These are phyloP conservation scores for Gnomoniopsis sp. DNA, from an alignment of 2,329 filamentous ascomycete species.

Conservation along the genomic window DNA sequence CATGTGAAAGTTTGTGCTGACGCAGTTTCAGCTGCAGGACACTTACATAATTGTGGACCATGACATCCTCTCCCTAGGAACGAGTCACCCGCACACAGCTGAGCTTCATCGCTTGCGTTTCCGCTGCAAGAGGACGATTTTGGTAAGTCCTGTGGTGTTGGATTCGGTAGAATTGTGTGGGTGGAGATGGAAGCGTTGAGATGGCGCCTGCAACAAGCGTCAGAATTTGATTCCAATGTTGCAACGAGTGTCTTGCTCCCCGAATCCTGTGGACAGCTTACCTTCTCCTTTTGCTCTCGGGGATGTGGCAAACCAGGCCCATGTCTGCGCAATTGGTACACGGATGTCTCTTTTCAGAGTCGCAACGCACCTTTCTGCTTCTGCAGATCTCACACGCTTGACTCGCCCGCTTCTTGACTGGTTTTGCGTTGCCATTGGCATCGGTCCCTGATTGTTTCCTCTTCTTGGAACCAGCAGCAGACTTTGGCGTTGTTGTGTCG, in stretches of 20 bases:
- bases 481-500: not conserved
- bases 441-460: slow-evolving; percentile 31
- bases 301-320: slow-evolving; percentile 54
- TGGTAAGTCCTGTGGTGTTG: not conserved
- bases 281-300: slow-evolving; percentile 83
- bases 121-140: slow-evolving; percentile 23
- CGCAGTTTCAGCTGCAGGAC: not conserved
- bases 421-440: slow-evolving; percentile 29
- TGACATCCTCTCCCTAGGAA: slow-evolving; percentile 19
- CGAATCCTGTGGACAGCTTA: slow-evolving; percentile 44
- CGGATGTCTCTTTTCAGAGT: slow-evolving; percentile 84
- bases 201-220: not conserved
- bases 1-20: slow-evolving; percentile 8
- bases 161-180: not conserved
- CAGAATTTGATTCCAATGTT: too few species aligned
- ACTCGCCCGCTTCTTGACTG: slow-evolving; percentile 68
- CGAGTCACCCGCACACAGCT: slow-evolving; percentile 34
- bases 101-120: slow-evolving; percentile 33
- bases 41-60: slow-evolving; percentile 10
- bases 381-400: slow-evolving; percentile 88
- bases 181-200: not conserved
- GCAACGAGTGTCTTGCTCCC: too few species aligned
- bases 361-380: slow-evolving; percentile 86
- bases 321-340: slow-evolving; percentile 75
- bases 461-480: not conserved